Evolutionary conservation across 106 monocot genomes (phyloP), one percentile per base, ranked within the genome.

Genomic region (Hemerocallis citrina): DNA sequence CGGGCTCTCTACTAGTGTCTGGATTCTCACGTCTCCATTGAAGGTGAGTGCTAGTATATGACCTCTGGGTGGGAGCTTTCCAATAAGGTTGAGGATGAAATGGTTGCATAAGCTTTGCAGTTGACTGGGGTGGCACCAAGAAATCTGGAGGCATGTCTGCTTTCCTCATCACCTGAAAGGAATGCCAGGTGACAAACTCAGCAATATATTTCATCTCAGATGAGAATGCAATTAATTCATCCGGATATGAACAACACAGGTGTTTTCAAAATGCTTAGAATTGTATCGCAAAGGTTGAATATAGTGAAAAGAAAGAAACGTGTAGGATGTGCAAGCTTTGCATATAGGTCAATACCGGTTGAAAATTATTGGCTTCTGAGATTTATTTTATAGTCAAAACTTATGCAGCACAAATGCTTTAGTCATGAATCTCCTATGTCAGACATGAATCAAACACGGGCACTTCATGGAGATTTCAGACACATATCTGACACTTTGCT

Each of bases 11-110:
- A 3, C 16, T 56, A 44, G 52, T n/a, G 59, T 59, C 47, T 33
- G 70, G n/a, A 25, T 37, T 39, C 3, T 79, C 72, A 8, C 87
- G 71, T 31, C 32, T 65, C 87, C 87, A 87, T 50, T 87, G 87
- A 11, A 82, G 79, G 47, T 73, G 75, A 59, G 72, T 45, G 44
- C 62, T 69, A 0, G 47, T 31, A 48, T 48, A 31, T 2, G 56
- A 54, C 34, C 37, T 70, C 31, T 67, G 75, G 32, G 19, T 14
- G 11, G 68, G 39, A 50, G 10, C 16, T 51, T 83, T 79, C 62
- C 37, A 47, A 59, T 28, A 12, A 11, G 57, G 43, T 36, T 67
- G 63, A 30, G 65, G 34, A 29, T 48, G 31, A 43, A 60, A 31
- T 40, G 73, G 47, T 14, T 69, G 73, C 39, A 54, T 22, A 55